Conservation (phyloP, 306 rosid species). For the Arachis stenosperma region DNA sequence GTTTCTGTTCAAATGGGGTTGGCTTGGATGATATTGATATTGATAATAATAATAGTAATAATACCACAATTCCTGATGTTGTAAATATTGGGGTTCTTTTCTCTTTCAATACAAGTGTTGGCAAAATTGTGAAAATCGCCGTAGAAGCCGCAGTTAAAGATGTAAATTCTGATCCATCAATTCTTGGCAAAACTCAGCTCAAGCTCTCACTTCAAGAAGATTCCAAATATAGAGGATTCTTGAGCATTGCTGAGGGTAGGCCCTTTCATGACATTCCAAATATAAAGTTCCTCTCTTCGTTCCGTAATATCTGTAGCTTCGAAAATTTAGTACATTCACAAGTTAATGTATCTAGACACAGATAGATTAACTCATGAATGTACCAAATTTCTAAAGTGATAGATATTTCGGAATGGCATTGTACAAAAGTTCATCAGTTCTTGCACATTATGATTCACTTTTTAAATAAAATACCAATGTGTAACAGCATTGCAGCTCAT, state of each 20-base stretch:
- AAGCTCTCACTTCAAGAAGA: slow-evolving; percentile 62
- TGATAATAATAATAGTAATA: not conserved
- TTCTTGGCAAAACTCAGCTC: slow-evolving; percentile 66
- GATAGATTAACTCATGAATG: too few relatives aligned
- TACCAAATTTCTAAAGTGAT: too few relatives aligned
- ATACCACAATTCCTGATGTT: slow-evolving; percentile 57
- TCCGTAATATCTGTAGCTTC: too few relatives aligned
- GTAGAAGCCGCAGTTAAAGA: slow-evolving; percentile 71
- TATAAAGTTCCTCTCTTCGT: too few relatives aligned
- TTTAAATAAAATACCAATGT: slow-evolving; percentile 32
- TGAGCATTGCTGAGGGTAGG: slow-evolving; percentile 86
- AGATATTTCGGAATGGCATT: too few relatives aligned
- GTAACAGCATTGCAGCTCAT: slow-evolving; percentile 83
- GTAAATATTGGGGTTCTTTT: slow-evolving; percentile 74
- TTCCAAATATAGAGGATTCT: slow-evolving; percentile 75
- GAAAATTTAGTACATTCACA: too few relatives aligned
- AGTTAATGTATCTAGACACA: too few relatives aligned
- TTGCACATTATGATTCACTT: slow-evolving; percentile 32
- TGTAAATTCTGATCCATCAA: slow-evolving; percentile 74
- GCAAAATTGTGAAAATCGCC: slow-evolving; percentile 75
- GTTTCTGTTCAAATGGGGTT: slow-evolving; percentile 58
- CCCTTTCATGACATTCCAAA: slow-evolving; percentile 1
- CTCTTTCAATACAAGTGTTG: slow-evolving; percentile 62
- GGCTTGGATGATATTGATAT: slow-evolving; percentile 30
- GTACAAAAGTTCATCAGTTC: too few relatives aligned